These are phyloP conservation scores for Nepenthes gracilis DNA, from an alignment of 148 eudicot genomes.

Conservation along the genomic window DNA sequence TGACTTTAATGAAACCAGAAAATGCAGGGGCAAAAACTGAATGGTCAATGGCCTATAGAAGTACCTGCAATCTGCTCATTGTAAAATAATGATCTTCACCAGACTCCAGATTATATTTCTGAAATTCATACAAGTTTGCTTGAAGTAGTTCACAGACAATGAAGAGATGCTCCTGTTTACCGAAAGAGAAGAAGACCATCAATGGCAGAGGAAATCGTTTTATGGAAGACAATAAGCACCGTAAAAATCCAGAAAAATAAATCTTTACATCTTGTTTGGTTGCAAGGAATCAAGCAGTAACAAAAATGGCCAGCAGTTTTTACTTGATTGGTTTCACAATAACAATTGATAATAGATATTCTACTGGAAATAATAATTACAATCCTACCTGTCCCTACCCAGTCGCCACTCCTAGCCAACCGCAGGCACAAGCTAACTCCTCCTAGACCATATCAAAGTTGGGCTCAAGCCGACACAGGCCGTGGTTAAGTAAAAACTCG, in stretches of 20 bases:
- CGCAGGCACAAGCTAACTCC: too few relatives aligned
- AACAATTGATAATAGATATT: too few relatives aligned
- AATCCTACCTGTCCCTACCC: too few relatives aligned
- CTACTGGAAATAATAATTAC: too few relatives aligned
- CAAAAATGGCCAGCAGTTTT: background rate
- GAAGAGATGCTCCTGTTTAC: slow-evolving; percentile 79
- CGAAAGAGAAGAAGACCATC: background rate
- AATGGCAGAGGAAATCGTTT: background rate
- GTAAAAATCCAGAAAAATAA: background rate
- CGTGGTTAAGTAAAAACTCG: too few relatives aligned
- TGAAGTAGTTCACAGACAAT: slow-evolving; percentile 93
- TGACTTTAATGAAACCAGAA: background rate
- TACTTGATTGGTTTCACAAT: too few relatives aligned
- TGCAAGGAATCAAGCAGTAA: background rate
- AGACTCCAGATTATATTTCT: slow-evolving; percentile 80
- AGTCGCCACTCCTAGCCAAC: too few relatives aligned
- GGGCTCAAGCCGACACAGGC: too few relatives aligned
- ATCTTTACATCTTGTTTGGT: background rate
- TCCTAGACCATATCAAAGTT: too few relatives aligned
- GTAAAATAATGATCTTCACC: slow-evolving; percentile 88
- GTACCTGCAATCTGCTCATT: slow-evolving; percentile 68
- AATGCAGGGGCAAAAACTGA: background rate
- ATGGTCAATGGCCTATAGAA: background rate
- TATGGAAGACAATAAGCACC: too few relatives aligned
- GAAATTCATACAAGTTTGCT: slow-evolving; percentile 94